Evolutionary conservation across 345 rosid genomes (phyloP).

Genomic region (Syzygium grande): DNA sequence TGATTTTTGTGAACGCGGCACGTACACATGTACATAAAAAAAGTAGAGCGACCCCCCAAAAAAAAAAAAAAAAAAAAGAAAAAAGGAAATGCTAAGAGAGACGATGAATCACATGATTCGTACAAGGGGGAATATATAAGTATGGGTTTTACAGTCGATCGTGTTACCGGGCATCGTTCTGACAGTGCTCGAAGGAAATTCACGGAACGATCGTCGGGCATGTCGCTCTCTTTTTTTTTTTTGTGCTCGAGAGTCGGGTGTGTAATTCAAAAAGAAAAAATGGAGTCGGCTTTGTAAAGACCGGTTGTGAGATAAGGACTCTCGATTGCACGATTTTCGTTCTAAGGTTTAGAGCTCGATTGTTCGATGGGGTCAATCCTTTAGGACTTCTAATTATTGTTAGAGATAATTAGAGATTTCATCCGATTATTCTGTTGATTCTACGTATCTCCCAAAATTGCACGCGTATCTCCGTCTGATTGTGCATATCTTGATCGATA

Average conservation of each 20-base stretch:
- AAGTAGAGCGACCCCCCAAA: neutral
- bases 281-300: neutral
- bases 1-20: neutral
- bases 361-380: neutral
- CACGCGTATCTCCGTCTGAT: too few species aligned
- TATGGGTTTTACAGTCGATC: too few species aligned
- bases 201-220: neutral
- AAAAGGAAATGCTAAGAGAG: too few species aligned
- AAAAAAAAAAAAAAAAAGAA: too few species aligned
- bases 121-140: too few species aligned
- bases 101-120: too few species aligned
- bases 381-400: neutral
- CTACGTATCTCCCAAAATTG: too few species aligned
- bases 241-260: neutral
- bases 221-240: neutral
- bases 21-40: neutral
- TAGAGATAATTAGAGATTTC: too few species aligned
- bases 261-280: neutral
- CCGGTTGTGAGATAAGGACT: neutral
- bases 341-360: neutral
- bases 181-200: neutral
- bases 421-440: too few species aligned
- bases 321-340: neutral
- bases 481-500: too few species aligned
- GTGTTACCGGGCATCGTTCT: too few species aligned